These are phyloP conservation scores for Sphaerulina musiva DNA, from an alignment of 2,329 filamentous ascomycete species.

Conservation along the genomic window DNA sequence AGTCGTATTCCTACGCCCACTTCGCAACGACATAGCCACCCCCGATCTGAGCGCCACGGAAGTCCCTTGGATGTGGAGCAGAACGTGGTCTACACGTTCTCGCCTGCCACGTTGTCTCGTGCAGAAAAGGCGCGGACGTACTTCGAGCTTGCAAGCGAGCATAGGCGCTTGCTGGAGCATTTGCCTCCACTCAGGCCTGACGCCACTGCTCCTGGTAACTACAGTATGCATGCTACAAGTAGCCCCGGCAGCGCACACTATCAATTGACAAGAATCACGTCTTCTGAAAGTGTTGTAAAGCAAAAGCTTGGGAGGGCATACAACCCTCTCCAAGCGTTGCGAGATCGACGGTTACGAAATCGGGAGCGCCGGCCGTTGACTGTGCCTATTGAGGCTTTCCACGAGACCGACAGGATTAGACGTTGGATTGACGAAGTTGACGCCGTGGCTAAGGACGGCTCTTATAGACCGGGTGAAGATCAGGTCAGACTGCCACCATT, in stretches of 20 bases:
- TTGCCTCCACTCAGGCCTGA: constrained; percentile 64
- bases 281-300: constrained; percentile 33
- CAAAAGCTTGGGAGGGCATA: constrained; percentile 62
- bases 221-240: constrained; percentile 35
- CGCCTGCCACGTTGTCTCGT: constrained; percentile 70
- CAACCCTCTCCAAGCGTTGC: constrained; percentile 86
- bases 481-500: constrained; percentile 27
- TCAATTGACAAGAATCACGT: constrained; percentile 35
- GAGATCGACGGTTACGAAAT: constrained; percentile 78
- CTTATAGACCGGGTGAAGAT: constrained; percentile 36
- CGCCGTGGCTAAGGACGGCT: constrained; percentile 36
- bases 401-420: constrained; percentile 63
- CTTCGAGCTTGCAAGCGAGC: constrained; percentile 79
- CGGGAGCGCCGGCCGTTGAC: constrained; percentile 70
- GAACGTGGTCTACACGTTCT: constrained; percentile 61
- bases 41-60: constrained; percentile 6
- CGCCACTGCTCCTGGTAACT: constrained; percentile 38
- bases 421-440: constrained; percentile 70
- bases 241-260: constrained; percentile 39
- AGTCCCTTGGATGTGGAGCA: constrained; percentile 3
- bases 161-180: constrained; percentile 70
- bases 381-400: constrained; percentile 68
- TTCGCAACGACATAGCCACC: constrained; percentile 11
- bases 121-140: constrained; percentile 79
- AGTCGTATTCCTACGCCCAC: constrained; percentile 7